Evolutionary conservation across 768 basidiomycete genomes (phyloP).

Genomic region (Myochromella boudieri): DNA sequence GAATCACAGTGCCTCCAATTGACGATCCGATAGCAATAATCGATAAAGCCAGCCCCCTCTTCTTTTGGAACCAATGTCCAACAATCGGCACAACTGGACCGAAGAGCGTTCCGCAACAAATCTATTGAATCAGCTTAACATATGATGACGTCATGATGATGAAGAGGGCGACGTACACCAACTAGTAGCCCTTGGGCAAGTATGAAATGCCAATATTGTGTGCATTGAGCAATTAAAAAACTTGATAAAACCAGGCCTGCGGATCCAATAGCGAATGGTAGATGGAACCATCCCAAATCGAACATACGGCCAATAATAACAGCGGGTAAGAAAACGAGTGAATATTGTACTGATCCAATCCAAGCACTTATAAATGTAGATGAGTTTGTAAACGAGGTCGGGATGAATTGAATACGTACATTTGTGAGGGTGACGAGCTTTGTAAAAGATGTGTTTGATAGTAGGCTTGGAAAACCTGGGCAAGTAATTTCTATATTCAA

Average conservation of each 20-base stretch:
- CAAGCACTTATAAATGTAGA: constrained; percentile 25
- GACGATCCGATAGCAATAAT: constrained; percentile 56
- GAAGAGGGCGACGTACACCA: constrained; percentile 37
- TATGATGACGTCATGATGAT: not conserved
- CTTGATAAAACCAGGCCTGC: constrained; percentile 44
- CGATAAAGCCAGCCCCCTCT: constrained; percentile 53
- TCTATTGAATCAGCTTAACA: not conserved
- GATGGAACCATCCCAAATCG: constrained; percentile 57
- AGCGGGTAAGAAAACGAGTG: constrained; percentile 52
- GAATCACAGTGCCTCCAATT: constrained; percentile 62
- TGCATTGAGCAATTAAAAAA: constrained; percentile 60
- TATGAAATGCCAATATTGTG: constrained; percentile 63
- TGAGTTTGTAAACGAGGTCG: not conserved
- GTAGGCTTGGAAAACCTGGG: constrained; percentile 60
- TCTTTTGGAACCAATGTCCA: constrained; percentile 66
- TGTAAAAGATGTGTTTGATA: constrained; percentile 48
- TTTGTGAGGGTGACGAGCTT: constrained; percentile 44
- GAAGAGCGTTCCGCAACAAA: constrained; percentile 32
- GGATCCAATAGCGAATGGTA: constrained; percentile 43
- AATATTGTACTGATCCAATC: constrained; percentile 43
- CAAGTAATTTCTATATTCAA: not conserved
- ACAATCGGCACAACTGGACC: constrained; percentile 49
- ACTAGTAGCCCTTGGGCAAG: constrained; percentile 60
- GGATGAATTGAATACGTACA: constrained; percentile 39
- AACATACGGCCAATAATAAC: constrained; percentile 56